Percentiles rank a stretch among this genome's conserved stretches.
Evolutionary conservation across 257 asterid genomes (phyloP).

Genomic region (Solanum acaule): DNA sequence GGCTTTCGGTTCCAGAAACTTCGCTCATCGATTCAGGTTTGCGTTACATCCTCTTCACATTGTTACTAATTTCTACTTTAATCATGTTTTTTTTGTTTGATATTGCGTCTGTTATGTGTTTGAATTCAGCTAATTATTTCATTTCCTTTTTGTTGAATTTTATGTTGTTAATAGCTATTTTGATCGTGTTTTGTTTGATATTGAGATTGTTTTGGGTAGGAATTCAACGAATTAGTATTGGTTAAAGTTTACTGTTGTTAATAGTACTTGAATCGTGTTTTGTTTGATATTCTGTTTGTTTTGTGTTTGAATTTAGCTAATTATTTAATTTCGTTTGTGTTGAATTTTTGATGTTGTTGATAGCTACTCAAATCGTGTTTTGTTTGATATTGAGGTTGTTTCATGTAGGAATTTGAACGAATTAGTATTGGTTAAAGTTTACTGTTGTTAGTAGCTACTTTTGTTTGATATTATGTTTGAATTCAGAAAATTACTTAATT

Average conservation of each 20-base stretch:
- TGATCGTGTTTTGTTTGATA: not conserved
- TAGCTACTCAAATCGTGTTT: not conserved
- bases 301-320: not conserved
- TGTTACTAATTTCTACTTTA: not conserved
- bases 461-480: not conserved
- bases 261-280: not conserved
- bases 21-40: not conserved
- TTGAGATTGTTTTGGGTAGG: not conserved
- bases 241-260: not conserved
- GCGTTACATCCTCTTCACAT: not conserved
- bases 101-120: not conserved
- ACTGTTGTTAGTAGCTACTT: not conserved
- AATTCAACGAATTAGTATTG: not conserved
- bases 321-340: not conserved
- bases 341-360: too few relatives aligned
- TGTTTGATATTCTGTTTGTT: not conserved
- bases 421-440: not conserved
- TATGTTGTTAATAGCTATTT: not conserved
- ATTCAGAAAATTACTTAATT: not conserved
- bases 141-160: not conserved
- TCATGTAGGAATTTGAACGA: not conserved
- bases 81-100: not conserved
- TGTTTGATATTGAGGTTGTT: not conserved
- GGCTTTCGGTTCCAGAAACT: not conserved
- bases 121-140: not conserved